Base-by-base conservation (phyloP, 1,284 basidiomycete genomes). In the Stereum hirsutum region DNA sequence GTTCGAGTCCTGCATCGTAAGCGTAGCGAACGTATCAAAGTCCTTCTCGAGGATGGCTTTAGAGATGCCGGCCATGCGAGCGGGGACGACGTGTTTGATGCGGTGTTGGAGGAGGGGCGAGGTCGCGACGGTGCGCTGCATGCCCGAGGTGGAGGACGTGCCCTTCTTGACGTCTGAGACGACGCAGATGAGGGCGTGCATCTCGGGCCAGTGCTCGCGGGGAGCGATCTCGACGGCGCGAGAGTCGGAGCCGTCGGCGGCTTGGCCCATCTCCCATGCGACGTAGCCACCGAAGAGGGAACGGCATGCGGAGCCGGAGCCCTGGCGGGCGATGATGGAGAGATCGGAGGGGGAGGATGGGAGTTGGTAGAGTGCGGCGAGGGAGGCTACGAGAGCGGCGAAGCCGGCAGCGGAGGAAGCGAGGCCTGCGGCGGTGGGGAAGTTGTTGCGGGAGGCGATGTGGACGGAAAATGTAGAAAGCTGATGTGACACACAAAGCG, bases 1-100 rank as follows among this genome's bases (percentile, higher is more conserved):
- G 69, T 97, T 99, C 48, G 91, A 95, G 64, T 99, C 95, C 47
- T 78, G 81, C 91, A 98, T 99, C 25, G 95, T 99, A 61, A 97
- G 79, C 42, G 69, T 68, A 2, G 93, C 94, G 54, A 99, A 99
- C 0, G 76, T 56, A 56, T 92, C 81, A 61, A 99, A 99, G 66
- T 99, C 89, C 47, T 72, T 75, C 4, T 62, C 69, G 42, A 67
- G 61, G 63, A 99, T 99, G 8, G 95, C 95, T 11, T 74, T 61
- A 20, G 74, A 75, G 61, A 99, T 97, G 28, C 63, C 73, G 4
- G 65, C 61, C 94, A 99, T 98, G 47, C 95, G 78, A 37, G 72
- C 68, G 1, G 94, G 95, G 1, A 99, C 96, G 61, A 97, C 78
- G 47, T 85, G 53, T 46, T 72, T 70, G 69, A 98, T 92, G 48